Percentiles rank a stretch among this genome's conserved stretches.
Evolutionary conservation across 2,329 filamentous ascomycete genomes (phyloP).

Genomic region (Periconia sp.): DNA sequence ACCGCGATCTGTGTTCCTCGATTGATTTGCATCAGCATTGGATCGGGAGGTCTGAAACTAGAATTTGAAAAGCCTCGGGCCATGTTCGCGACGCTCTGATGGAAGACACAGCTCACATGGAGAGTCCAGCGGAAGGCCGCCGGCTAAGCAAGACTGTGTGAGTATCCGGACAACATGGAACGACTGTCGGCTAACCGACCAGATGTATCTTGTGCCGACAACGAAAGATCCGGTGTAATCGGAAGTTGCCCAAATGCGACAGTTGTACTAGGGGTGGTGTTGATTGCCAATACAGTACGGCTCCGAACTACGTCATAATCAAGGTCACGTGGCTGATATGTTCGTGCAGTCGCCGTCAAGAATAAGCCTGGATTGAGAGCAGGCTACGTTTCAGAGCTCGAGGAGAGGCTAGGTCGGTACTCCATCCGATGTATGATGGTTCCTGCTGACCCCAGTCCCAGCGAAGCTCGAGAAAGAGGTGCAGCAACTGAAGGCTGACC

Average conservation of each 20-base stretch:
- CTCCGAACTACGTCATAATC: not conserved
- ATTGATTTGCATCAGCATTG: not conserved
- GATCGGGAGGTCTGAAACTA: not conserved
- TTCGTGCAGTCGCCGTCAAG: constrained; percentile 11
- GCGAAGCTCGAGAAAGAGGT: constrained; percentile 27
- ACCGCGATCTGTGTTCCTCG: not conserved
- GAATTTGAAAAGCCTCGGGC: constrained; percentile 10
- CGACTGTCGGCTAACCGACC: constrained; percentile 1
- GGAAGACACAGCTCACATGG: constrained; percentile 4
- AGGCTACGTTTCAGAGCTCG: constrained; percentile 48
- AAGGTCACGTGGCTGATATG: constrained; percentile 4
- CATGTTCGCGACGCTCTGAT: constrained; percentile 10
- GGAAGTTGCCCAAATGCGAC: constrained; percentile 27
- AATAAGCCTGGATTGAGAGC: constrained; percentile 50
- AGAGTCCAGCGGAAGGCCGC: constrained; percentile 7
- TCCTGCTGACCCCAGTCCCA: not conserved
- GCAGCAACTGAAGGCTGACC: constrained; percentile 19
- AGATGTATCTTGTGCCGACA: constrained; percentile 35
- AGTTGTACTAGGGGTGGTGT: constrained; percentile 24
- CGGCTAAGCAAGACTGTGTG: constrained; percentile 27
- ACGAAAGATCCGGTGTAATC: constrained; percentile 31
- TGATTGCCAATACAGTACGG: constrained; percentile 28
- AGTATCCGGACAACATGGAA: not conserved
- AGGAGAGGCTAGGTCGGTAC: constrained; percentile 40
- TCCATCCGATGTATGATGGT: not conserved